Evolutionary conservation across 2,329 filamentous ascomycete species (phyloP).

Genomic region (Pyricularia sp.): DNA sequence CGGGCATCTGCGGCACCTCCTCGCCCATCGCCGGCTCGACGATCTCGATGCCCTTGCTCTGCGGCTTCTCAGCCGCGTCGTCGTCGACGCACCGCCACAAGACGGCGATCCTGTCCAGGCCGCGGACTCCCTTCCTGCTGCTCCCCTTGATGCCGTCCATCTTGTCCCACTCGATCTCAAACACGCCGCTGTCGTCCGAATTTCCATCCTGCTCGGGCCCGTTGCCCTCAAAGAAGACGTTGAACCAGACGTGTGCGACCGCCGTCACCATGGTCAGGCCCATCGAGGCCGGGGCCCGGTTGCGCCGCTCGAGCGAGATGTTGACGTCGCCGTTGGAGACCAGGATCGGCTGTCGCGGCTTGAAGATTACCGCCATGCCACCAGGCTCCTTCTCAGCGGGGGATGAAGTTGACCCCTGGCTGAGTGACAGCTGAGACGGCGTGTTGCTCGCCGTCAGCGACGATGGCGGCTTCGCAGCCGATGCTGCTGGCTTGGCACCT

Average conservation of each 20-base stretch:
- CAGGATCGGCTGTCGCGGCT: constrained; percentile 57
- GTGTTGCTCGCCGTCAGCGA: neutral
- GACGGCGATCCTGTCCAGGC: constrained; percentile 73
- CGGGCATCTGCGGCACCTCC: constrained; percentile 57
- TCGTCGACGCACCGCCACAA: constrained; percentile 57
- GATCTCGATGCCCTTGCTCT: constrained; percentile 23
- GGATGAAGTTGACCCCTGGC: constrained; percentile 5
- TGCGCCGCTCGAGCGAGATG: constrained; percentile 79
- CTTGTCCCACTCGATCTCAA: constrained; percentile 49
- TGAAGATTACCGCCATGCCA: constrained; percentile 70
- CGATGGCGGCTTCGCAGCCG: neutral
- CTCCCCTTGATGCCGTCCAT: constrained; percentile 96
- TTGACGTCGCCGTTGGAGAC: constrained; percentile 81
- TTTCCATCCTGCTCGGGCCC: constrained; percentile 59
- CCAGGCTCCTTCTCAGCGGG: constrained; percentile 34
- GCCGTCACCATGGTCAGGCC: constrained; percentile 86
- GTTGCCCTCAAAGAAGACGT: constrained; percentile 80
- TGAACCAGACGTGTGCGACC: constrained; percentile 95
- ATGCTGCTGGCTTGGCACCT: neutral
- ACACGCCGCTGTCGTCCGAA: constrained; percentile 57
- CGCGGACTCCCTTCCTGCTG: constrained; percentile 68
- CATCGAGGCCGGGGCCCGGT: constrained; percentile 66
- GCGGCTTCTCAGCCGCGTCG: neutral
- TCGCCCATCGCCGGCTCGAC: constrained; percentile 57
- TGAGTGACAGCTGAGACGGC: constrained; percentile 7